These are phyloP conservation scores for Rhizopogon vesiculosus DNA, from an alignment of 768 basidiomycete species.

Conservation along the genomic window DNA sequence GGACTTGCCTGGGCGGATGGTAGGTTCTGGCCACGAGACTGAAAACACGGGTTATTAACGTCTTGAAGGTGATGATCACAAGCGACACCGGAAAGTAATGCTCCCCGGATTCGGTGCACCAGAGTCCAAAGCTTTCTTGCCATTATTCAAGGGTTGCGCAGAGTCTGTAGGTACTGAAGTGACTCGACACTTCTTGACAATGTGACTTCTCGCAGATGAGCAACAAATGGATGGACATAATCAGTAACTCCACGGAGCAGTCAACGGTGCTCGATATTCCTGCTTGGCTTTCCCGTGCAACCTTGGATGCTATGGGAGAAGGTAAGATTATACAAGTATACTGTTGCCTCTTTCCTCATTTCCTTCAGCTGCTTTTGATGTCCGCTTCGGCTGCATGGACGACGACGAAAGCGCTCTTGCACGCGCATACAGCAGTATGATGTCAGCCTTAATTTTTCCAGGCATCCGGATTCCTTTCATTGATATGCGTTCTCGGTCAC, in stretches of 20 bases:
- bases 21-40: conserved; percentile 6
- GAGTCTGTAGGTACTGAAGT: background rate
- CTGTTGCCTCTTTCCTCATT: background rate
- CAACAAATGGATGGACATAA: conserved; percentile 35
- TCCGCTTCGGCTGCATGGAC: conserved; percentile 50
- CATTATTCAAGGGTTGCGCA: conserved; percentile 36
- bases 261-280: conserved; percentile 31
- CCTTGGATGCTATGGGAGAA: conserved; percentile 70
- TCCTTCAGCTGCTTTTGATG: conserved; percentile 33
- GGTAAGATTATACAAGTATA: conserved; percentile 14
- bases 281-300: conserved; percentile 56
- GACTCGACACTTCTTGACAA: background rate
- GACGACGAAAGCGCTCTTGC: conserved; percentile 48
- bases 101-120: conserved; percentile 48
- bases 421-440: conserved; percentile 48
- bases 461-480: background rate
- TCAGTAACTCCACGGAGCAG: conserved; percentile 22
- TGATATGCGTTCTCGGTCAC: background rate
- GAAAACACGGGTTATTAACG: background rate
- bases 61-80: conserved; percentile 30
- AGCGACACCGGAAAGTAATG: conserved; percentile 47
- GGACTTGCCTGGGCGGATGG: conserved; percentile 34
- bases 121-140: conserved; percentile 44
- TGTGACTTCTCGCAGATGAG: conserved; percentile 22
- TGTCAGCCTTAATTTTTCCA: conserved; percentile 24